Base-by-base conservation (phyloP, 768 basidiomycete species). In the Pisolithus orientalis region DNA sequence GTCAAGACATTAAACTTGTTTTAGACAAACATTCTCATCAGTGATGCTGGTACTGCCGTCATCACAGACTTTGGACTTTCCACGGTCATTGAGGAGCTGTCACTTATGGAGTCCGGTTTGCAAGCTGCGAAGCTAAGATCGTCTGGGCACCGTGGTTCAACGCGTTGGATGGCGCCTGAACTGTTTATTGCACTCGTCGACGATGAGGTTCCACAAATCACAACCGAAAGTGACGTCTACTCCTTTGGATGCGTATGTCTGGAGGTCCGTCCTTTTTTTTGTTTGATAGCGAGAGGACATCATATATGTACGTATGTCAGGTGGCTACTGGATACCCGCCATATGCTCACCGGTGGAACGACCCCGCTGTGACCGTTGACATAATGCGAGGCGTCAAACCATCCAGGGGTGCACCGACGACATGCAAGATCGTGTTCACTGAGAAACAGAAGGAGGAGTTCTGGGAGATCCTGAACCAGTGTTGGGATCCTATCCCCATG, bases 21-120 rank as follows among this genome's bases (percentile, higher is more conserved):
- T 2, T 51, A 83, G 81, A 75, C 76, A 7, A 83, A 84, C 53
- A 80, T 83, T 47, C 70, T 84, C 28, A 70, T 84, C 34, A 74
- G 78, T 52, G 74, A 75, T 45, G 66, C 72, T 11, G 82, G 80
- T 9, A 59, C 65, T 32, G 76, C 80, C 9, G 68, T 83, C 53
- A 79, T 83, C 43, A 80, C 80, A 0, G 83, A 84, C 60, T 84
- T 84, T 53, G 83, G 83, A 2, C 65, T 83, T 5, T 80, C 80
- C 24, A 79, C 75, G 51, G 78, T 83, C 49, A 70, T 79, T 44
- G 79, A 79, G 54, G 81, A 83, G 17, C 68, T 82, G 44, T 65
- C 72, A 27, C 67, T 69, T 51, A 57, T 61, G 1, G 60, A 70
- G 38, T 51, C 52, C 0, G 39, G 51, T 2, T 29, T 62, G 44